A percentile compares a stretch with the other conserved stretches of the same genome.
phyloP scores from a whole-genome alignment of 164 flowering plant species.

The Echeveria elegans region DNA sequence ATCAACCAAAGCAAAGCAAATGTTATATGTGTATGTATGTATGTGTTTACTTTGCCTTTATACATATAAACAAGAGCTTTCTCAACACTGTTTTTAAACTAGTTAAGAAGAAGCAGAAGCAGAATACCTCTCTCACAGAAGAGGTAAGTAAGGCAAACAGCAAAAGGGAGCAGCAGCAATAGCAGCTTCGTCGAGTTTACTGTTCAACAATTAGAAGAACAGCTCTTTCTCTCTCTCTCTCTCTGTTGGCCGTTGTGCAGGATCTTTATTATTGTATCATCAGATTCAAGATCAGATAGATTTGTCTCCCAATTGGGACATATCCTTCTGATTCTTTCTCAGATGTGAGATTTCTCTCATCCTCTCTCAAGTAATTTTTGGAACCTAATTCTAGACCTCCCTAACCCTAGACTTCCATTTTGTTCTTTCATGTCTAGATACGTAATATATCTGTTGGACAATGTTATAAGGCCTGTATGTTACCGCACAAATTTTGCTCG shows the following conservation, averaged over 20 bases:
- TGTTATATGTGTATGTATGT: not conserved
- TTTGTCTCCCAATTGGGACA: constrained; percentile 1
- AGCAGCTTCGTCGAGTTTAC: not conserved
- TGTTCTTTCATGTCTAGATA: not conserved
- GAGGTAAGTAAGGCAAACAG: not conserved
- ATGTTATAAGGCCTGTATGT: not conserved
- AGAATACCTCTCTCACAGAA: not conserved
- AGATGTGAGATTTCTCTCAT: not conserved
- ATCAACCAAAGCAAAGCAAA: not conserved
- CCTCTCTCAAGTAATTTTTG: constrained; percentile 1
- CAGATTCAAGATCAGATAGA: not conserved
- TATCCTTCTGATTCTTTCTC: constrained; percentile 1
- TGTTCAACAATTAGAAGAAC: not conserved
- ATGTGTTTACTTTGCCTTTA: not conserved
- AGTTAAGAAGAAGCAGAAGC: not conserved
- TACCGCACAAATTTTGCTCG: not conserved
- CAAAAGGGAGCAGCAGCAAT: not conserved
- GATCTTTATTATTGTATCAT: not conserved
- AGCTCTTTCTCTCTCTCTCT: not conserved
- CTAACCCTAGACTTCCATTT: constrained; percentile 2
- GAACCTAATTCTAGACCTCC: not conserved
- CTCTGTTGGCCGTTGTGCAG: constrained; percentile 2
- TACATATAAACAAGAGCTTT: constrained; percentile 4
- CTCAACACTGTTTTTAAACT: not conserved
- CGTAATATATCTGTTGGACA: not conserved